Conservation (phyloP, 495 filamentous ascomycete species). For the Trichoderma erinaceum region DNA sequence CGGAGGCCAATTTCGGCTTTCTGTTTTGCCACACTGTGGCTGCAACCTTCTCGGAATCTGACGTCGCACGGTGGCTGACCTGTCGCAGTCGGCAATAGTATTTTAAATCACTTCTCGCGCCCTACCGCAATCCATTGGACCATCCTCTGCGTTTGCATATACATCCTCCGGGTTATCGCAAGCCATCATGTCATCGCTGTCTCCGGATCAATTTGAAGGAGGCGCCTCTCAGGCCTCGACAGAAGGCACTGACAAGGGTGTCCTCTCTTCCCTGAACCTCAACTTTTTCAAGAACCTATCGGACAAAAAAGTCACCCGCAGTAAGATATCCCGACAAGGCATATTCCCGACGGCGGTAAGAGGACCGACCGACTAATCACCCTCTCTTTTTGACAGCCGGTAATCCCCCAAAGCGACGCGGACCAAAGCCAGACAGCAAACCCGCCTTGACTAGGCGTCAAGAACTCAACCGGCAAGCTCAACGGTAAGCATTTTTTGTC, state of each 20-base stretch:
- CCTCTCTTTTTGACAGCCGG: slow-evolving; percentile 53
- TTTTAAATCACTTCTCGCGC: slow-evolving; percentile 30
- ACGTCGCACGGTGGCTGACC: slow-evolving; percentile 29
- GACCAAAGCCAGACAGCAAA: slow-evolving; percentile 95
- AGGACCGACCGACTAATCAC: neutral
- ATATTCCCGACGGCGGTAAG: neutral
- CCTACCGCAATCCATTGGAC: slow-evolving; percentile 29
- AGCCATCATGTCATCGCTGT: slow-evolving; percentile 36
- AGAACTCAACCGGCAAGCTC: slow-evolving; percentile 91
- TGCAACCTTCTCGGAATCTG: slow-evolving; percentile 1
- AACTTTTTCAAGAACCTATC: slow-evolving; percentile 53
- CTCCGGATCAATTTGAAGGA: slow-evolving; percentile 29
- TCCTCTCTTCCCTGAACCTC: slow-evolving; percentile 48
- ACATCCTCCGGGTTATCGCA: slow-evolving; percentile 12
- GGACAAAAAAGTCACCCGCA: slow-evolving; percentile 57
- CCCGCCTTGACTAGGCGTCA: slow-evolving; percentile 89
- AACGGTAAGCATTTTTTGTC: slow-evolving; percentile 55
- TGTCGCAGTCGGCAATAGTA: slow-evolving; percentile 25
- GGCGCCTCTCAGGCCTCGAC: slow-evolving; percentile 29
- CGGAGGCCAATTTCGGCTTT: neutral
- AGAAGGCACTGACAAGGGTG: slow-evolving; percentile 40
- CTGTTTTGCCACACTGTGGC: slow-evolving; percentile 9
- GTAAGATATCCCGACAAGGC: slow-evolving; percentile 23
- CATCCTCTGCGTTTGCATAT: slow-evolving; percentile 26
- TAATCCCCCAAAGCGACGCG: slow-evolving; percentile 78